Evolutionary conservation across 306 rosid species (phyloP), one percentile per base, ranked within the genome.

Genomic region (Quercus gilva): DNA sequence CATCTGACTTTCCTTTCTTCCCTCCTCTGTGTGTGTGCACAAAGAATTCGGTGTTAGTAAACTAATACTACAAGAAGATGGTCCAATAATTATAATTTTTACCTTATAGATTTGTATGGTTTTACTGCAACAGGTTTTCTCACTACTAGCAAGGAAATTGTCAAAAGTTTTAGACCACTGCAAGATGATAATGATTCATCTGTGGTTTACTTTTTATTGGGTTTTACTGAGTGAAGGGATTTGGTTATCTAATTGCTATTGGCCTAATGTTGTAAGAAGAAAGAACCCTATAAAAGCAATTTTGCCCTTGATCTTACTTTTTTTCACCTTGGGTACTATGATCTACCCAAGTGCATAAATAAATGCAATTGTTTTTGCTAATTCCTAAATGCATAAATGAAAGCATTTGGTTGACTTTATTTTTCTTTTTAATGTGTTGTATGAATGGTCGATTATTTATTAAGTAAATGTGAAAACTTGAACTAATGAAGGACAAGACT

Each of bases 181-280:
- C 53, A 49, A 49, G 4, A 49, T 49, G 17, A 49, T 49, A 49
- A 49, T 49, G 53, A 49, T 49, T 49, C 14, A 49, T 49, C 12
- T 49, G 53, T 49, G 53, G 53, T 9, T 4, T 28, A 41, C 14
- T 58, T 79, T 75, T 28, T 51, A 37, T 53, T 26, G 29, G 26
- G 57, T 45, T 15, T 63, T 28, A 29, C 41, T 25, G 21, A 37
- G 64, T 78, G 58, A 78, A 67, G 83, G 15, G 69, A 74, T 37
- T 58, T 78, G 45, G 51, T 26, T 69, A 19, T 74, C 35, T 52
- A 49, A 11, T 49, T 49, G 53, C 0, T 13, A 12, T 49, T 49
- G 53, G 53, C 53, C 14, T 49, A 49, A 49, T 12, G 5, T 49
- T 49, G 15, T 49, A 49, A 37, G 43, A 37, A 37, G 12, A 20